Base-by-base conservation (phyloP, 1,284 basidiomycete genomes). In the Schizopora paradoxa region DNA sequence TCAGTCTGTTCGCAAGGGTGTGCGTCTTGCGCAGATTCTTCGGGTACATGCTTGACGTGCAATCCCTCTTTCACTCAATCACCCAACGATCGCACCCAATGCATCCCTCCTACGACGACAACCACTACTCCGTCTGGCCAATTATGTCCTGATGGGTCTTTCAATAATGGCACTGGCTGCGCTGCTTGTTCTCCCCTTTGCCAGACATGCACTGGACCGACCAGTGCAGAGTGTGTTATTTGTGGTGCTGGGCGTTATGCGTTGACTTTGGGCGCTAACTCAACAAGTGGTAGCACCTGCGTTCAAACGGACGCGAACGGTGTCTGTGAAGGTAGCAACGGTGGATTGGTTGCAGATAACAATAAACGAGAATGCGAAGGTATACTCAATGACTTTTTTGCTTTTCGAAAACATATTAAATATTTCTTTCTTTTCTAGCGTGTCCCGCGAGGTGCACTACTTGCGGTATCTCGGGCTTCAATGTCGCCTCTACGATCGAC, bases 371-470 rank as follows among this genome's bases (percentile, higher is more conserved):
- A 79, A 54, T 91, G 88, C 58, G 86, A 91, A 57, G 74, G 87
- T 89, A 58, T n/a, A 60, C 84, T 73, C 2, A 28, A n/a, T 28
- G 39, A 21, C 45, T 22, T 27, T 40, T 41, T 29, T 31, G 18
- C n/a, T 21, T 22, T n/a, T n/a, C n/a, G n/a, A n/a, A n/a, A n/a
- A n/a, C n/a, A n/a, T n/a, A n/a, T n/a, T n/a, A n/a, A n/a, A n/a
- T n/a, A n/a, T n/a, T n/a, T n/a, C 26, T 13, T 18, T 43, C 13
- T 34, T 46, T 14, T 22, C 8, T 51, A 87, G 85, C 73, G 46
- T 90, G 86, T 62, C 83, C 86, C 5, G 67, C 82, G 1, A 86
- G 85, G 60, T 91, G 89, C 60, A 85, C 82, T 8, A 69, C 77
- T 0, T 91, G 89, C 64, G 66, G 71, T 48, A 87, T 87, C 51